Base-by-base conservation (phyloP, 139 green algal species). In the Chlorella sorokiniana region DNA sequence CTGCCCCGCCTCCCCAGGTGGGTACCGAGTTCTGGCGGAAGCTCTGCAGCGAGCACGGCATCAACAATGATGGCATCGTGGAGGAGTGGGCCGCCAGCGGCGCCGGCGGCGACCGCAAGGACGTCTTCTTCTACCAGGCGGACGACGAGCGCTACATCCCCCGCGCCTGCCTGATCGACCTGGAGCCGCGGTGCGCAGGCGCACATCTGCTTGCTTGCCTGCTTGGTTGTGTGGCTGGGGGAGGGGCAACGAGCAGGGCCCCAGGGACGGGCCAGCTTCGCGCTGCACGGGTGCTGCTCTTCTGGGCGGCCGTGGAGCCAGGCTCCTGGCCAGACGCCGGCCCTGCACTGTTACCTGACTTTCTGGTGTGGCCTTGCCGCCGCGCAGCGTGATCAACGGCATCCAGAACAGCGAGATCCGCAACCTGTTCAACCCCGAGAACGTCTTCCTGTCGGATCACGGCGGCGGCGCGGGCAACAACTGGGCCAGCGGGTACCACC, bases 111-210 rank as follows among this genome's bases (percentile, higher is more conserved):
- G 97, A 99, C 86, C 88, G 97, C 23, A 99, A 99, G 72, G 97
- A 99, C 70, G 95, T 99, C 16, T 99, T 99, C 86, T 99, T 99
- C 88, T 99, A 99, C 84, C 97, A 99, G 81, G 97, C 97, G 37
- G 97, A 99, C 73, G 97, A 99, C 68, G 96, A 99, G 73, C 95
- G 98, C 59, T 99, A 99, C 83, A 94, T 99, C 14, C 97, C 97
- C 0, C 89, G 97, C 18, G 95, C 97, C 5, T 90, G 99, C 45
- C 90, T 99, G 38, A 84, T 99, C 3, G 97, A 99, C 81, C 89
- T 99, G 16, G 97, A 99, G 83, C 97, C 97, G 10, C 86, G 94
- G 93, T 93, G 74, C 27, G 56, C 20, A 0, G 44, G 14, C 3
- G 1, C 64, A 59, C 11, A 2, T 44, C 64, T 48, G 14, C n/a